These are phyloP conservation scores for Niveomyces coronatus DNA, from an alignment of 2,329 filamentous ascomycete genomes.

Conservation along the genomic window DNA sequence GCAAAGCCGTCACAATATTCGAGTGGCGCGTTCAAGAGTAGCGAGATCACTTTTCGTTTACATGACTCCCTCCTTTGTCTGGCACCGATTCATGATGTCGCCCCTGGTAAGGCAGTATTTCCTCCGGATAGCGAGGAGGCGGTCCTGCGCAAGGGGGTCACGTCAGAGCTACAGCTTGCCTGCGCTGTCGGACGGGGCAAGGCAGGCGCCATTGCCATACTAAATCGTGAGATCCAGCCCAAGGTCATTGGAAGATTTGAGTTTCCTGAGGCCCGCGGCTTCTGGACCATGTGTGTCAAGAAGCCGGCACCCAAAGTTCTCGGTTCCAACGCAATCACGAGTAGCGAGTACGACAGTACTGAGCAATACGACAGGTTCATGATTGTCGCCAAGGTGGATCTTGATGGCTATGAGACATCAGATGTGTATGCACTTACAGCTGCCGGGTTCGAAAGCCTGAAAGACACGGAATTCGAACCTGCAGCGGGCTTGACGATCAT, in stretches of 20 bases:
- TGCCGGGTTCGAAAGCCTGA: slow-evolving; percentile 62
- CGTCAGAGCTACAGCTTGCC: slow-evolving; percentile 48
- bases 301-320: slow-evolving; percentile 54
- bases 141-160: slow-evolving; percentile 33
- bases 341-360: slow-evolving; percentile 46
- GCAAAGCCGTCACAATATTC: slow-evolving; percentile 38
- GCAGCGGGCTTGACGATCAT: slow-evolving; percentile 81
- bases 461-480: slow-evolving; percentile 82
- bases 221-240: slow-evolving; percentile 71
- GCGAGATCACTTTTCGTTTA: slow-evolving; percentile 62
- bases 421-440: slow-evolving; percentile 68
- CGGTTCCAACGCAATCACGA: slow-evolving; percentile 37
- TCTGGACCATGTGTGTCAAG: slow-evolving; percentile 72
- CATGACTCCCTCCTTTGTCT: slow-evolving; percentile 71
- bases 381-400: slow-evolving; percentile 65
- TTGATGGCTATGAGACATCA: slow-evolving; percentile 63
- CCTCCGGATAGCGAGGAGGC: slow-evolving; percentile 34
- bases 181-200: slow-evolving; percentile 53
- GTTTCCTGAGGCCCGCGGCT: slow-evolving; percentile 60
- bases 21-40: slow-evolving; percentile 37
- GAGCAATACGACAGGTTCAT: slow-evolving; percentile 68
- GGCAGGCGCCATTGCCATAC: slow-evolving; percentile 59
- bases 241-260: slow-evolving; percentile 58
- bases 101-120: slow-evolving; percentile 49
- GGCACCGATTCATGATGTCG: slow-evolving; percentile 67